These are phyloP conservation scores for Rhizomucor pusillus DNA, from an alignment of 371 early-diverging fungal genomes.

Conservation along the genomic window DNA sequence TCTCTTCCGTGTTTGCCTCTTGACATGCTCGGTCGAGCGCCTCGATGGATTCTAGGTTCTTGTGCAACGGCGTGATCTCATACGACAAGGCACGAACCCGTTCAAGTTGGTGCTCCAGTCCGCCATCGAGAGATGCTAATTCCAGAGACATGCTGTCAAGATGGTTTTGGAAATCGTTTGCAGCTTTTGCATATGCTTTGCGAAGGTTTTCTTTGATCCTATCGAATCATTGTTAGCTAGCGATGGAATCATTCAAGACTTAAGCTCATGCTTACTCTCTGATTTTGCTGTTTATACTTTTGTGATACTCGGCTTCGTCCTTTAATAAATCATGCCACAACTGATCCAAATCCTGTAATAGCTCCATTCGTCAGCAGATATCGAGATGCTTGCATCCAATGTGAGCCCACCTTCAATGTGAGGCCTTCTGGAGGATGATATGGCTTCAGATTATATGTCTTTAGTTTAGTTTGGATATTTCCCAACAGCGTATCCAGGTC, in stretches of 20 bases:
- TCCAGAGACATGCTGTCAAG: conserved; percentile 67
- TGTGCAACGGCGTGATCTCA: conserved; percentile 7
- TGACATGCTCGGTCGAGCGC: conserved; percentile 67
- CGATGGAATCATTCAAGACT: background rate
- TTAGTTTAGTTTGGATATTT: conserved; percentile 93
- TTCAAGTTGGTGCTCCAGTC: conserved; percentile 48
- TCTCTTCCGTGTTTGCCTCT: conserved; percentile 90
- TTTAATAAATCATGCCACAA: conserved; percentile 70
- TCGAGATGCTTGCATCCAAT: background rate
- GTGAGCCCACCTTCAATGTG: conserved; percentile 40
- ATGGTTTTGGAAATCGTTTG: conserved; percentile 70
- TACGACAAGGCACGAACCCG: conserved; percentile 1
- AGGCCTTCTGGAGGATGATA: conserved; percentile 82
- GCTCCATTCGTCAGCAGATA: background rate
- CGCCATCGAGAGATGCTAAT: conserved; percentile 70
- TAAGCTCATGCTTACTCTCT: conserved; percentile 56
- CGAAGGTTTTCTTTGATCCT: conserved; percentile 79
- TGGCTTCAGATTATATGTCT: conserved; percentile 86
- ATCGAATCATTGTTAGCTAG: background rate
- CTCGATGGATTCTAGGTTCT: conserved; percentile 52
- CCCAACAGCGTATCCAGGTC: conserved; percentile 86
- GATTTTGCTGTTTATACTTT: conserved; percentile 75
- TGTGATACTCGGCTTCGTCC: conserved; percentile 78
- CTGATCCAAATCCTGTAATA: conserved; percentile 69
- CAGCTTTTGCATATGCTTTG: conserved; percentile 70